Percentiles rank a stretch among this genome's conserved stretches.
These are phyloP conservation scores for Trametes elegans DNA, from an alignment of 768 basidiomycete genomes.

Conservation along the genomic window DNA sequence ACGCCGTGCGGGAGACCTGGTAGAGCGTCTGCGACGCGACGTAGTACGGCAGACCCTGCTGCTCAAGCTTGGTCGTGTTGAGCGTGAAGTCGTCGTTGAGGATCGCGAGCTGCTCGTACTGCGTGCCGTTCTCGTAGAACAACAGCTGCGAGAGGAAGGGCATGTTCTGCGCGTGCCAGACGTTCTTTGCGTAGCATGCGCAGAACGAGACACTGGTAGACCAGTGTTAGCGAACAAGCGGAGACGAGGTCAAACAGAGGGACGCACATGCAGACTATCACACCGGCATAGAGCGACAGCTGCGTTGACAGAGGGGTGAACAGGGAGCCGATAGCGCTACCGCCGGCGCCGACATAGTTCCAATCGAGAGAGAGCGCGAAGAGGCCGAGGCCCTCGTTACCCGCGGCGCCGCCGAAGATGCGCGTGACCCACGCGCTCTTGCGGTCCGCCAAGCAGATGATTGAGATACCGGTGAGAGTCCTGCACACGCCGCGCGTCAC, in stretches of 20 bases:
- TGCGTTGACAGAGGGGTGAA: constrained; percentile 26
- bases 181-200: constrained; percentile 43
- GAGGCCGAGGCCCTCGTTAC: constrained; percentile 59
- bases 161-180: constrained; percentile 56
- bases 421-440: constrained; percentile 49
- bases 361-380: constrained; percentile 59
- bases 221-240: background rate
- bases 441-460: constrained; percentile 53
- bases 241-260: constrained; percentile 25
- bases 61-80: constrained; percentile 46
- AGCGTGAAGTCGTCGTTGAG: constrained; percentile 51
- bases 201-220: constrained; percentile 33
- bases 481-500: constrained; percentile 18
- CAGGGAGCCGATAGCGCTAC: constrained; percentile 41
- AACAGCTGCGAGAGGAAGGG: constrained; percentile 41
- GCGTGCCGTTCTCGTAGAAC: constrained; percentile 46
- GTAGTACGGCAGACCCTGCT: constrained; percentile 47
- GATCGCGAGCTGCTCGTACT: constrained; percentile 52
- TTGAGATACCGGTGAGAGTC: constrained; percentile 58
- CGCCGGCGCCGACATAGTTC: constrained; percentile 39
- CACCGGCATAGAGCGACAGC: constrained; percentile 16
- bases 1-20: constrained; percentile 25
- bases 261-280: constrained; percentile 34
- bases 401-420: constrained; percentile 60
- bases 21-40: constrained; percentile 43